Percentiles rank a stretch among this genome's conserved stretches.
These are phyloP conservation scores for Psidium guajava DNA, from an alignment of 345 rosid genomes.

Conservation along the genomic window DNA sequence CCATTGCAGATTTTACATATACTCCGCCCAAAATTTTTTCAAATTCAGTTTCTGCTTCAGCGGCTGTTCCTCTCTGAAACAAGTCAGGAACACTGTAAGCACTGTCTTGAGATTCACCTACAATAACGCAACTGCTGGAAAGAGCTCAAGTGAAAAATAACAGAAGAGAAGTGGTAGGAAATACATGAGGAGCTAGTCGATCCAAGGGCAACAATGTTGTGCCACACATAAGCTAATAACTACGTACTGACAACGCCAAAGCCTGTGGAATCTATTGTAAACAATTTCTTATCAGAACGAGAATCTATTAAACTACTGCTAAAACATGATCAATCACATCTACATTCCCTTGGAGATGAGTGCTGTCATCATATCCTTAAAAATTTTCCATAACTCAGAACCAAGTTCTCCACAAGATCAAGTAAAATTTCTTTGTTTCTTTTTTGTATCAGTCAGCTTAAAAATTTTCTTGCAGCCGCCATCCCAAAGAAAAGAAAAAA, in stretches of 20 bases:
- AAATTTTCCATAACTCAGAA: background rate
- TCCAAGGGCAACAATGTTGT: background rate
- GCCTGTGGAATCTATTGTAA: background rate
- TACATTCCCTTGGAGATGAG: background rate
- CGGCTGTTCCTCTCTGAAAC: constrained; percentile 66
- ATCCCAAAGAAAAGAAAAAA: background rate
- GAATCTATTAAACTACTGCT: background rate
- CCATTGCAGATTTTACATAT: constrained; percentile 67
- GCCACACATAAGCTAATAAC: background rate
- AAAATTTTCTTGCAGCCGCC: background rate
- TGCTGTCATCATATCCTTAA: background rate
- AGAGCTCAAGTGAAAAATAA: background rate
- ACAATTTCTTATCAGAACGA: background rate
- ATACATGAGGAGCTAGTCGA: background rate
- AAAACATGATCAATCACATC: background rate
- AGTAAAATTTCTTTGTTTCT: background rate
- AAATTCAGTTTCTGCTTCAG: constrained; percentile 77
- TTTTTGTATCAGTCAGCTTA: background rate
- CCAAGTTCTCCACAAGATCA: background rate
- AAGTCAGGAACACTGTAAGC: background rate
- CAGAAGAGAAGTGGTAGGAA: background rate
- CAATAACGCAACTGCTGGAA: background rate
- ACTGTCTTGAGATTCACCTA: background rate
- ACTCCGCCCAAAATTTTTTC: constrained; percentile 74
- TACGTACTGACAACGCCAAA: background rate